Base-by-base conservation (phyloP, 1,284 basidiomycete genomes). In the Trametes polyzona region DNA sequence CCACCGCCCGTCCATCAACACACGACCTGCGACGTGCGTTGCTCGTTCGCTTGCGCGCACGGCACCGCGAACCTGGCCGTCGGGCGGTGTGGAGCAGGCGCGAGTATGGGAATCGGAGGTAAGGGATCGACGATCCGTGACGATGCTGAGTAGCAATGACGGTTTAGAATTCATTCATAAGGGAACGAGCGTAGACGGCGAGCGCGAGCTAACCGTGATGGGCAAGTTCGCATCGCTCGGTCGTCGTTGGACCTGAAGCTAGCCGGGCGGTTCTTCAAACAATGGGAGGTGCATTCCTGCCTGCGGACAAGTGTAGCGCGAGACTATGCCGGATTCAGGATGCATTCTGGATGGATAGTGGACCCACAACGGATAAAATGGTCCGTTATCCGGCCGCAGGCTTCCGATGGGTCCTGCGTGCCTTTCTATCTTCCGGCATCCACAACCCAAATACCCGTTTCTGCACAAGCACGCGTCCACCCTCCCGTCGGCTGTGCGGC, bases 331-430 rank as follows among this genome's bases (percentile, higher is more conserved):
- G 16, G 26, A 40, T 33, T 27, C 37, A 23, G 47, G 41, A n/a
- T 16, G 14, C 48, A 29, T 32, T 35, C 43, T 47, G 43, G 36
- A 33, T 27, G 39, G 6, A 40, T 26, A n/a, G 37, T 52, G 58
- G 58, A 59, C 53, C 58, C 47, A 59, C 58, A 59, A 55, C 53
- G 46, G 58, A 52, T 32, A 17, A 40, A 47, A 27, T 27, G 49
- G 36, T 52, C 53, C 53, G 48, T 40, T 16, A 6, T 17, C 41
- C 53, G 48, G n/a, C n/a, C n/a, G n/a, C n/a, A n/a, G 41, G 43
- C 7, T 35, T 47, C 36, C 23, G 35, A 40, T 27, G 32, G 43
- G 41, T 24, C 11, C 19, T 17, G 5, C 21, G 46, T 52, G 35
- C 37, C 29, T 39, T 36, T 35, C 57, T 39, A 40, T 51, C 30